Conservation (phyloP, 352 stramenopile genomes). For the Globisporangium abappressorium region DNA sequence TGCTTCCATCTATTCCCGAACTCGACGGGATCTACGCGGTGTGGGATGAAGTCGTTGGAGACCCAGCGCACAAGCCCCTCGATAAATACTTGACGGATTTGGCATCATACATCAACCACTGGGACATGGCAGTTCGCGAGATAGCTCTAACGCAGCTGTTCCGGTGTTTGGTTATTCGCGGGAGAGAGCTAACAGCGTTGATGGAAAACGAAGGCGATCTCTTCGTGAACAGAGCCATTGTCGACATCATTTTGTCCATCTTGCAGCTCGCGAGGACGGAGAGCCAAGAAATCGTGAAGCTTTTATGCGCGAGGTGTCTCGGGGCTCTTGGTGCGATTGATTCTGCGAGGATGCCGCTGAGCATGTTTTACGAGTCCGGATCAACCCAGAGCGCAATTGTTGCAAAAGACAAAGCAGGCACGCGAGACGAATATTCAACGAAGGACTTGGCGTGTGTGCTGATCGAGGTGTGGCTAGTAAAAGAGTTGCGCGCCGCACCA, state of each 20-base stretch:
- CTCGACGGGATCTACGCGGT: constrained; percentile 63
- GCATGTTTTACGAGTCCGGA: constrained; percentile 51
- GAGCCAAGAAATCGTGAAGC: constrained; percentile 57
- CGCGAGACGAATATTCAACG: constrained; percentile 60
- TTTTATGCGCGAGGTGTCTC: constrained; percentile 70
- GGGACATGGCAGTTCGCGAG: constrained; percentile 76
- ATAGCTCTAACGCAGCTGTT: constrained; percentile 72
- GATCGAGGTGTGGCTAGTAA: constrained; percentile 80
- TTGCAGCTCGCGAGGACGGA: constrained; percentile 66
- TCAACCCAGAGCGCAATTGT: constrained; percentile 19
- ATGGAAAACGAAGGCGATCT: constrained; percentile 73
- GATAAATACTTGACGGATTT: constrained; percentile 56
- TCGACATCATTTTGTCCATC: constrained; percentile 62
- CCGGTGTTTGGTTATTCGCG: constrained; percentile 56
- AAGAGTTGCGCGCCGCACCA: constrained; percentile 78
- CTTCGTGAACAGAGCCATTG: constrained; percentile 56
- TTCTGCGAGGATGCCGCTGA: constrained; percentile 65
- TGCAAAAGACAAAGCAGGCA: constrained; percentile 41
- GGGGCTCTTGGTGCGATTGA: constrained; percentile 81
- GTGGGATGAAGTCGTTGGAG: constrained; percentile 56
- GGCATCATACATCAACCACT: constrained; percentile 68
- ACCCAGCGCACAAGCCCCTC: constrained; percentile 41
- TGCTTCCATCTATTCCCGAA: constrained; percentile 64
- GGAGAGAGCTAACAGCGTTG: constrained; percentile 53
- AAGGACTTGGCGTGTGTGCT: constrained; percentile 82